A percentile compares a stretch with the other conserved stretches of the same genome.
These are phyloP conservation scores for Hortiboletus flavorubellus DNA, from an alignment of 768 basidiomycete species.

Conservation along the genomic window DNA sequence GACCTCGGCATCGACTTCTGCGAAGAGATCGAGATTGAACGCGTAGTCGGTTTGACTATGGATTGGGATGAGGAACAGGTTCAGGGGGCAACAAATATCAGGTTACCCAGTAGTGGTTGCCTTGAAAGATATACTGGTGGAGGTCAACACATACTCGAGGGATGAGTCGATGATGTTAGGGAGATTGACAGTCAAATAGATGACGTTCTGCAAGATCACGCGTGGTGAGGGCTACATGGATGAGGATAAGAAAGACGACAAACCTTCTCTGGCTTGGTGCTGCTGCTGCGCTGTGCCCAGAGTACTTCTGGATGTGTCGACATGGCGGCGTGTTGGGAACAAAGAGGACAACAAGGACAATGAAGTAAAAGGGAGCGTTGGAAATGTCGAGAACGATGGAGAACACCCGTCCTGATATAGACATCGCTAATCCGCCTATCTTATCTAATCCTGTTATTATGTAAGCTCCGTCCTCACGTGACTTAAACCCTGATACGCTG, in stretches of 20 bases:
- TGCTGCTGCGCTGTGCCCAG: constrained; percentile 92
- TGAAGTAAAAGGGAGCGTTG: constrained; percentile 12
- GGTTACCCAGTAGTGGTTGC: constrained; percentile 64
- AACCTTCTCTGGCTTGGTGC: constrained; percentile 63
- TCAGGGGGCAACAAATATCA: background rate
- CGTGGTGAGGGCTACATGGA: background rate
- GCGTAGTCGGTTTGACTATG: constrained; percentile 57
- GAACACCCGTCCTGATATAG: constrained; percentile 25
- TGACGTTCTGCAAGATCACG: constrained; percentile 58
- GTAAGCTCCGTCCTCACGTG: constrained; percentile 21
- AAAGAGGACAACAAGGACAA: no score
- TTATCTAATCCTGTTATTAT: constrained; percentile 6
- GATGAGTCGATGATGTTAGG: constrained; percentile 61
- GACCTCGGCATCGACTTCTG: constrained; percentile 75
- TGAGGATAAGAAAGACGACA: constrained; percentile 3
- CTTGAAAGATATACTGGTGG: constrained; percentile 59
- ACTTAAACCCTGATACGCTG: background rate
- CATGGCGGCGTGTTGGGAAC: constrained; percentile 30
- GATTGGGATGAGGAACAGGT: constrained; percentile 5
- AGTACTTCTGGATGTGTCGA: constrained; percentile 78
- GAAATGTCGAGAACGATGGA: constrained; percentile 33
- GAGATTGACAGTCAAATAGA: constrained; percentile 83
- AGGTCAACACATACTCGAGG: constrained; percentile 58
- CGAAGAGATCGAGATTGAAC: constrained; percentile 75
- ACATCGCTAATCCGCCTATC: background rate